A percentile compares a stretch with the other conserved stretches of the same genome.
These are phyloP conservation scores for Apium graveolens DNA, from an alignment of 129 eudicot genomes.

Conservation along the genomic window DNA sequence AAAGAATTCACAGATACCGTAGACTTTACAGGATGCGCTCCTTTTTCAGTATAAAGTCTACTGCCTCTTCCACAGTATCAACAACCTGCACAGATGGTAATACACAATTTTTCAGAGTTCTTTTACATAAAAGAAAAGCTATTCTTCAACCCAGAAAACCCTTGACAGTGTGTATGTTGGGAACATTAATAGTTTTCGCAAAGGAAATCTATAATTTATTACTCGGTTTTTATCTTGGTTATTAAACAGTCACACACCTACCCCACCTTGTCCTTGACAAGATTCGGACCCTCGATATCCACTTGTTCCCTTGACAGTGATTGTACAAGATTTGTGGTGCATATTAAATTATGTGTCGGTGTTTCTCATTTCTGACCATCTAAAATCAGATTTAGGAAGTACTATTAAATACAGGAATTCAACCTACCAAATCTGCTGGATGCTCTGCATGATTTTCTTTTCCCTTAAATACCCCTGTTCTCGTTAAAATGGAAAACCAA, in stretches of 20 bases:
- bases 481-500: constrained; percentile 66
- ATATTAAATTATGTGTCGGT: background rate
- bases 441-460: constrained; percentile 34
- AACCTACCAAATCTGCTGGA: constrained; percentile 58
- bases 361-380: background rate
- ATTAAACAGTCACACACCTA: too few species aligned
- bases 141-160: background rate
- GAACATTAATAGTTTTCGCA: background rate
- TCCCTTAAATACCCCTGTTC: constrained; percentile 64
- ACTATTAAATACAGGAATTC: background rate
- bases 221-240: too few species aligned
- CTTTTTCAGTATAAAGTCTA: constrained; percentile 44
- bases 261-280: too few species aligned
- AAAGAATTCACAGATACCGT: background rate
- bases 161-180: background rate
- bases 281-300: too few species aligned
- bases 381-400: background rate
- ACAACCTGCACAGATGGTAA: constrained; percentile 39
- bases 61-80: constrained; percentile 66
- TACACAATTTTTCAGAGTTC: background rate
- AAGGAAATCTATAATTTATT: background rate
- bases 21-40: constrained; percentile 21
- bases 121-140: background rate
- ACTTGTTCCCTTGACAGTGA: background rate
- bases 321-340: background rate